These are phyloP conservation scores for Colletotrichum falcatum DNA, from an alignment of 2,329 filamentous ascomycete genomes.

Conservation along the genomic window DNA sequence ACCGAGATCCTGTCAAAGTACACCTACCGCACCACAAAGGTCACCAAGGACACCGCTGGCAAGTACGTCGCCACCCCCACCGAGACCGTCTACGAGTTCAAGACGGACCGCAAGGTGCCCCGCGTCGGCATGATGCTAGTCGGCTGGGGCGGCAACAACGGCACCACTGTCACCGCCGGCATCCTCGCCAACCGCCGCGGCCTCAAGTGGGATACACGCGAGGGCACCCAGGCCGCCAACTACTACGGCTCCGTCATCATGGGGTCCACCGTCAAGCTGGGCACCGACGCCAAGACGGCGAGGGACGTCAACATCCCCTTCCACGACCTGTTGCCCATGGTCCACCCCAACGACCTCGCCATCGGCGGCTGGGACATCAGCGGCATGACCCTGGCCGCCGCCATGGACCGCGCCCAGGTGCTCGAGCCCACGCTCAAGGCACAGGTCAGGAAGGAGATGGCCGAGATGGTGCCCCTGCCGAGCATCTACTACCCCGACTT, in stretches of 20 bases:
- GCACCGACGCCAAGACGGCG: conserved; percentile 83
- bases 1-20: conserved; percentile 92
- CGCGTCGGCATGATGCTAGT: conserved; percentile 98
- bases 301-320: conserved; percentile 97
- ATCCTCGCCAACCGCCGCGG: conserved; percentile 94
- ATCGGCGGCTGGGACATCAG: conserved; percentile 99
- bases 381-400: conserved; percentile 84
- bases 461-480: conserved; percentile 86
- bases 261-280: conserved; percentile 97
- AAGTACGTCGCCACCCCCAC: conserved; percentile 86
- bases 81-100: conserved; percentile 96
- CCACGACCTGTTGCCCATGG: conserved; percentile 93
- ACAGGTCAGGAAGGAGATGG: conserved; percentile 93
- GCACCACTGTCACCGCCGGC: conserved; percentile 94
- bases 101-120: conserved; percentile 92
- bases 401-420: conserved; percentile 96
- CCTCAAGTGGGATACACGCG: conserved; percentile 92
- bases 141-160: conserved; percentile 98
- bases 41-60: conserved; percentile 75
- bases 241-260: conserved; percentile 99
- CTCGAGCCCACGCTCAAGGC: conserved; percentile 95
- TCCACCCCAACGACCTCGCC: conserved; percentile 94
- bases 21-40: conserved; percentile 92
- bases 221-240: conserved; percentile 87
- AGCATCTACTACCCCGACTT: conserved; percentile 99